Percentiles rank a stretch among this genome's conserved stretches.
Evolutionary conservation across 225 moss, liverwort and hornwort genomes (phyloP).

Genomic region (Bryum argenteum): DNA sequence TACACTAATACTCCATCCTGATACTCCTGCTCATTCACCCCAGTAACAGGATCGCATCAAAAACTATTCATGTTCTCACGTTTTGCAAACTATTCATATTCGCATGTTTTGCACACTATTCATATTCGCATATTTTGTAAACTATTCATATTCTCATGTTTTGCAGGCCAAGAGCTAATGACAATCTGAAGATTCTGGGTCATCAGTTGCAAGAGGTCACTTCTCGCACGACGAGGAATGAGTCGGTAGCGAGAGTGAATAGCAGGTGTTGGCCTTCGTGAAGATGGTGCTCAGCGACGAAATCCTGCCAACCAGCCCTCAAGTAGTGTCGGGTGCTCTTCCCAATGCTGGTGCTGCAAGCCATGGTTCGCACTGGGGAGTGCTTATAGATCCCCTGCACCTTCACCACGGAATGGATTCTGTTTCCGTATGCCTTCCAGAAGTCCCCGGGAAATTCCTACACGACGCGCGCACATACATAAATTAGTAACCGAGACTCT

Average conservation of each 20-base stretch:
- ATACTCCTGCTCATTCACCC: too few species aligned
- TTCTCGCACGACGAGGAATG: slow-evolving; percentile 29
- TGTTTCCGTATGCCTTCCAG: slow-evolving; percentile 15
- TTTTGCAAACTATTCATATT: too few species aligned
- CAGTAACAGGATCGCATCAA: too few species aligned
- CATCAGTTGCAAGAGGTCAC: too few species aligned
- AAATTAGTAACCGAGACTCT: background rate
- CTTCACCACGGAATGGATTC: slow-evolving; percentile 14
- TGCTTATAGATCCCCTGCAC: slow-evolving; percentile 31
- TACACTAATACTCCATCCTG: too few species aligned
- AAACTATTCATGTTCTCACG: too few species aligned
- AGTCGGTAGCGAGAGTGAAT: slow-evolving; percentile 22
- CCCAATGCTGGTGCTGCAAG: background rate
- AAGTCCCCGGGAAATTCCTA: slow-evolving; percentile 29
- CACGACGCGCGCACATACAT: slow-evolving; percentile 2
- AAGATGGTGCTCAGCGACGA: slow-evolving; percentile 15
- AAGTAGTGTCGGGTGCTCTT: background rate
- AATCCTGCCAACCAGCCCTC: slow-evolving; percentile 16
- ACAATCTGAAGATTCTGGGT: background rate
- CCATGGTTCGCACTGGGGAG: slow-evolving; percentile 17
- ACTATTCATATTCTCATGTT: too few species aligned
- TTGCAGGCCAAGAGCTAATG: too few species aligned
- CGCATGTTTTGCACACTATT: too few species aligned
- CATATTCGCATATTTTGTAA: too few species aligned
- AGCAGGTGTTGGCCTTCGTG: slow-evolving; percentile 23